Evolutionary conservation across 345 rosid genomes (phyloP), one percentile per base, ranked within the genome.

Genomic region (Lepidium didymum): DNA sequence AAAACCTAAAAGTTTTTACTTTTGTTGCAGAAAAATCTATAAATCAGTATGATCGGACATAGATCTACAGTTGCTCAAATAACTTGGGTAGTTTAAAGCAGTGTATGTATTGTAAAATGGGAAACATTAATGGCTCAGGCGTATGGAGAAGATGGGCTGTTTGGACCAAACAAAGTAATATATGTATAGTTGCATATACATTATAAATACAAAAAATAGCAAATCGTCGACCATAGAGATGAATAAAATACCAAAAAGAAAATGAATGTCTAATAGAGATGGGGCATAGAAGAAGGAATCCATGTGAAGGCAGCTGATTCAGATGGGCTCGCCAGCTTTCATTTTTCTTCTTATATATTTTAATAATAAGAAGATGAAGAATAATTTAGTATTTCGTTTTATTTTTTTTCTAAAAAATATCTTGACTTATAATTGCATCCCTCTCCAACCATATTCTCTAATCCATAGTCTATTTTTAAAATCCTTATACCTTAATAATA

Each of bases 241-340:
- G 25, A 73, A 40, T 47, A 41, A 13, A 47, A n/a, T 47, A 56
- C 10, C 36, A 19, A n/a, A n/a, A 9, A 52, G 3, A 60, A 51
- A 37, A 35, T 45, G 40, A 46, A 53, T 61, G 73, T 42, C 50
- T 61, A 52, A 27, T 27, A 67, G 68, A 74, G 73, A 67, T 67
- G 78, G 63, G 73, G 59, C 74, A 61, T 29, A 61, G 64, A 53
- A 60, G 37, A 67, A 40, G 45, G 78, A 44, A 29, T 46, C 53
- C 78, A 74, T 67, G 78, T 74, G 78, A 67, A 61, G 57, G 73
- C 31, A 67, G 73, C 57, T 36, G 59, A 74, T 52, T 53, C 15
- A 61, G 57, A 74, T 68, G 73, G 63, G 72, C 14, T 35, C 9
- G 68, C 78, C 74, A 74, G 73, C 78, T 74, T 54, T 68, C 77